A percentile compares a stretch with the other conserved stretches of the same genome.
phyloP scores from a whole-genome alignment of 768 basidiomycete genomes.

The Daedalea quercina region DNA sequence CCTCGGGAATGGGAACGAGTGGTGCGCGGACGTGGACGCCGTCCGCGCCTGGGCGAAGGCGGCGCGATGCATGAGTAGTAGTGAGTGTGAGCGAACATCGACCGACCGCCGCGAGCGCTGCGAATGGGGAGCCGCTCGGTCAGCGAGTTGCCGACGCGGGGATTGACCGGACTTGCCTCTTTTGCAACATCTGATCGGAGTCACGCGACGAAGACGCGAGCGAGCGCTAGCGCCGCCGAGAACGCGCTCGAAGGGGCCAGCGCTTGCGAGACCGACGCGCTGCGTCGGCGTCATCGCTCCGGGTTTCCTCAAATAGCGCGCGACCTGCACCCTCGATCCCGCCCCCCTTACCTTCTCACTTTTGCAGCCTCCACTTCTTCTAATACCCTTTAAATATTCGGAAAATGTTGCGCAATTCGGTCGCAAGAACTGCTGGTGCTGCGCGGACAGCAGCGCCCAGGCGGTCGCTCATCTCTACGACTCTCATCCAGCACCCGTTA shows the following conservation, averaged over 20 bases:
- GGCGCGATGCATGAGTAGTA: not conserved
- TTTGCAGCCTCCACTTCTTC: not conserved
- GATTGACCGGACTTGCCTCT: no score
- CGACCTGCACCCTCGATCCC: not conserved
- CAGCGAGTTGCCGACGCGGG: not conserved
- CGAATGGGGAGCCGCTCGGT: not conserved
- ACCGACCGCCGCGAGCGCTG: not conserved
- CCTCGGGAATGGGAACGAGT: constrained; percentile 42
- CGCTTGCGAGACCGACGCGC: no score
- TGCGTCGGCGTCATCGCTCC: no score
- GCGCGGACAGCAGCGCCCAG: not conserved
- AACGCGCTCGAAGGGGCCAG: no score
- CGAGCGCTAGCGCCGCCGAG: no score
- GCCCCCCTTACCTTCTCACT: not conserved
- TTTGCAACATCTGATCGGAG: no score
- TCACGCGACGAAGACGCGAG: no score
- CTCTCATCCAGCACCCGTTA: not conserved
- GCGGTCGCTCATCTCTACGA: not conserved
- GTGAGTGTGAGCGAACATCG: not conserved
- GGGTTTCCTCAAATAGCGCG: no score
- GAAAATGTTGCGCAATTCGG: not conserved
- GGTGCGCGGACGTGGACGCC: constrained; percentile 18
- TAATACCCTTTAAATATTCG: not conserved
- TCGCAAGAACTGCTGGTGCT: not conserved
- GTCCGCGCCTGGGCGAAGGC: constrained; percentile 6